These are phyloP conservation scores for Cytauxzoon felis DNA, from an alignment of 169 alveolate species.

Conservation along the genomic window DNA sequence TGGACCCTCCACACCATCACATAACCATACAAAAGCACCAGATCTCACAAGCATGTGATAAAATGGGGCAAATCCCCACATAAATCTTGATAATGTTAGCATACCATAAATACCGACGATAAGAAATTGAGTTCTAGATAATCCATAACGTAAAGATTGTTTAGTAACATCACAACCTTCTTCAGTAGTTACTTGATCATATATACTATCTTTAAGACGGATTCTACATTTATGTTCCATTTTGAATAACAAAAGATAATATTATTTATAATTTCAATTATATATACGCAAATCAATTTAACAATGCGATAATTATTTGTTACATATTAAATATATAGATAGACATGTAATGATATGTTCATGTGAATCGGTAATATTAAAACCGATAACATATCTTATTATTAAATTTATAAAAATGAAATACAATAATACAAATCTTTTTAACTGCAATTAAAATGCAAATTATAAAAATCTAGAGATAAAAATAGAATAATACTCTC, in stretches of 20 bases:
- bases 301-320: too few species aligned
- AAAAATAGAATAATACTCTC: too few species aligned
- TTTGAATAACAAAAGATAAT: background rate
- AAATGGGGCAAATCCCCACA: constrained; percentile 28
- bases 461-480: too few species aligned
- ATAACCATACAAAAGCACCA: constrained; percentile 63
- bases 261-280: too few species aligned
- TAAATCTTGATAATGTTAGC: constrained; percentile 8
- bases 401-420: too few species aligned
- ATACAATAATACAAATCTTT: too few species aligned
- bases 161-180: constrained; percentile 1
- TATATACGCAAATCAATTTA: too few species aligned
- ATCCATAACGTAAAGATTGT: constrained; percentile 9
- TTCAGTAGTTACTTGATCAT: background rate
- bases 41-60: constrained; percentile 52
- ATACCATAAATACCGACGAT: background rate
- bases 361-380: too few species aligned
- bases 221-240: background rate
- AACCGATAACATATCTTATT: too few species aligned
- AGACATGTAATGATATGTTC: too few species aligned
- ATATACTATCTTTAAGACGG: background rate
- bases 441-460: too few species aligned
- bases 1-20: constrained; percentile 19
- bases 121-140: background rate
- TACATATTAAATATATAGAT: too few species aligned